These are phyloP conservation scores for Podaxis carcinomalis DNA, from an alignment of 768 basidiomycete genomes.

Conservation along the genomic window DNA sequence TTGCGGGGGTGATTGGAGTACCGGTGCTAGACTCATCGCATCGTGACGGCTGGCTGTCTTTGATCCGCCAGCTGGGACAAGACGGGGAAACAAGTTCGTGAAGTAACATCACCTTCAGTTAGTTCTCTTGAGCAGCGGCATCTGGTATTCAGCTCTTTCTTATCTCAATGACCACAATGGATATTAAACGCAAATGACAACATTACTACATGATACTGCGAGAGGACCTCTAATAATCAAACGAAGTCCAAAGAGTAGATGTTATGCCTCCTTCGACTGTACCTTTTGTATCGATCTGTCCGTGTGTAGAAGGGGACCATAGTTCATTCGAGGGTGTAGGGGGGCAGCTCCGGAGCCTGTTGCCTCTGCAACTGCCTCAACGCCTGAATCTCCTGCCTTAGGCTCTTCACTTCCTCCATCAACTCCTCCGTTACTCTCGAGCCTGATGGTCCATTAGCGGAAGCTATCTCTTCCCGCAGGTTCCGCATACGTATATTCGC, in stretches of 20 bases:
- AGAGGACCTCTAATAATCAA: neutral
- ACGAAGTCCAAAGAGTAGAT: neutral
- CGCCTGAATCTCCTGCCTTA: slow-evolving; percentile 22
- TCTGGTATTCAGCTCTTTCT: neutral
- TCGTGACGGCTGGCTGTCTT: neutral
- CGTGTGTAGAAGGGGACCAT: neutral
- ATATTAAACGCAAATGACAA: neutral
- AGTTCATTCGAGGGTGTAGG: neutral
- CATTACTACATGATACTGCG: neutral
- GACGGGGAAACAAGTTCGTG: neutral
- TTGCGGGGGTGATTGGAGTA: neutral
- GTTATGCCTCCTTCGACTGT: neutral
- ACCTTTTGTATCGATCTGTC: neutral
- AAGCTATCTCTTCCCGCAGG: slow-evolving; percentile 21
- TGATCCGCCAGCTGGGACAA: slow-evolving; percentile 1
- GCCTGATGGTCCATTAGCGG: slow-evolving; percentile 4
- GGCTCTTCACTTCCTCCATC: slow-evolving; percentile 21
- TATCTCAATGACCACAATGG: no score
- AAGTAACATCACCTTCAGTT: neutral
- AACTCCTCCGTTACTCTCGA: slow-evolving; percentile 21
- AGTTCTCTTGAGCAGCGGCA: no score
- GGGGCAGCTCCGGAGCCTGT: neutral
- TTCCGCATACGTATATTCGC: slow-evolving; percentile 20
- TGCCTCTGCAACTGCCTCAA: slow-evolving; percentile 20
- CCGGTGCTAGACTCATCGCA: slow-evolving; percentile 1